Base-by-base conservation (phyloP, 2,329 filamentous ascomycete genomes). In the Paraconiothyrium brasiliense region DNA sequence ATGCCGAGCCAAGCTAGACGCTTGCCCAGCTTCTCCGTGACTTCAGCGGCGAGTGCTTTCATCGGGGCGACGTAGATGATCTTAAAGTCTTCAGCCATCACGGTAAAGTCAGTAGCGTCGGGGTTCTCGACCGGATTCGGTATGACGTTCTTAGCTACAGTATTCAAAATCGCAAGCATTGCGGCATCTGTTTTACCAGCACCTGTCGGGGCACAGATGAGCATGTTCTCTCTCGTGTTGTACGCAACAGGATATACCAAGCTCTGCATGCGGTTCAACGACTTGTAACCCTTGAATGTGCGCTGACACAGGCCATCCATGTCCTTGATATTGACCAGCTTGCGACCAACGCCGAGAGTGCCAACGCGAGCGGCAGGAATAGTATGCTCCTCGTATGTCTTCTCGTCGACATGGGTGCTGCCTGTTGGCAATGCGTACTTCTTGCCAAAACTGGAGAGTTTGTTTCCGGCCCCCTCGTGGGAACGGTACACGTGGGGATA, bases 51-150 rank as follows among this genome's bases (percentile, higher is more conserved):
- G 20, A 99, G 84, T 0, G 95, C 96, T 79, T 99, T 99, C 96
- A 99, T 99, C 0, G 95, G 96, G 1, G 96, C 95, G 44, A 99
- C 95, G 71, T 99, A 99, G 59, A 99, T 93, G 70, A 99, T 94
- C 80, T 99, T 98, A 85, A 98, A 97, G 70, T 97, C 92, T 56
- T 97, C 91, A 0, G 88, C 82, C 60, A 91, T 86, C n/a, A 97
- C 92, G 1, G 86, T 87, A 74, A 97, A 97, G 43, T 97, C 91
- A 0, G 85, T 89, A 0, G 91, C 89, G 57, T 88, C 82, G 0
- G 87, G 87, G 44, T 92, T 84, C 60, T 97, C 92, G 10, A 90
- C 84, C 0, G 94, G 94, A 67, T 89, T 93, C 0, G 95, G 94
- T 0, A 85, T 84, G 27, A 92, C 87, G 72, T 98, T 94, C 76